These are phyloP conservation scores for Pseudonitzschia delicatissima DNA, from an alignment of 108 stramenopile genomes.

Conservation along the genomic window DNA sequence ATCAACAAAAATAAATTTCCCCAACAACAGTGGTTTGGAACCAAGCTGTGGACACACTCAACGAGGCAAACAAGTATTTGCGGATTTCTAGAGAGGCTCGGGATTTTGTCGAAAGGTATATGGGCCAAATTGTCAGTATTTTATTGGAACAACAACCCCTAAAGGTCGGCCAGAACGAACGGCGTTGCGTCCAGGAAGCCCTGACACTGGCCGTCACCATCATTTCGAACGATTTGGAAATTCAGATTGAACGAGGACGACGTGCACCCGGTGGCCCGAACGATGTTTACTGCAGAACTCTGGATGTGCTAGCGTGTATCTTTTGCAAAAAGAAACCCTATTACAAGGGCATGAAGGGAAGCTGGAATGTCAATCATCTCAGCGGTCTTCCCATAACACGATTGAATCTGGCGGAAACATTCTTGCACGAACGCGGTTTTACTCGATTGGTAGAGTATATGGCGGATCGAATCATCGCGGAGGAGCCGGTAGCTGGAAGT, in stretches of 20 bases:
- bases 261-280: conserved; percentile 7
- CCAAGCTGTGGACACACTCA: conserved; percentile 76
- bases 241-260: conserved; percentile 31
- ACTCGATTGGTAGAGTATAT: conserved; percentile 48
- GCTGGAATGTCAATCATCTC: conserved; percentile 47
- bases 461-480: conserved; percentile 9
- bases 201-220: conserved; percentile 56
- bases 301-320: conserved; percentile 53
- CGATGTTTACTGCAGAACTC: conserved; percentile 21
- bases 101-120: conserved; percentile 66
- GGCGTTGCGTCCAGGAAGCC: conserved; percentile 77
- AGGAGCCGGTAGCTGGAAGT: not conserved
- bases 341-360: conserved; percentile 68
- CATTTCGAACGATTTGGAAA: conserved; percentile 61
- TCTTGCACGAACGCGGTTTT: conserved; percentile 54
- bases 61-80: conserved; percentile 31
- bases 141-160: conserved; percentile 78
- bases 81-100: conserved; percentile 40
- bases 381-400: conserved; percentile 62
- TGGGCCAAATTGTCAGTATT: conserved; percentile 74
- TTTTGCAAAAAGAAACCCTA: conserved; percentile 75
- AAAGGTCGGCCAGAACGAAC: conserved; percentile 72
- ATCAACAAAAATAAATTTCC: no score
- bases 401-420: conserved; percentile 57
- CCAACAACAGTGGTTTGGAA: conserved; percentile 78